Conservation (phyloP, 805 yeast species). For the Wickerhamomyces tratensis region DNA sequence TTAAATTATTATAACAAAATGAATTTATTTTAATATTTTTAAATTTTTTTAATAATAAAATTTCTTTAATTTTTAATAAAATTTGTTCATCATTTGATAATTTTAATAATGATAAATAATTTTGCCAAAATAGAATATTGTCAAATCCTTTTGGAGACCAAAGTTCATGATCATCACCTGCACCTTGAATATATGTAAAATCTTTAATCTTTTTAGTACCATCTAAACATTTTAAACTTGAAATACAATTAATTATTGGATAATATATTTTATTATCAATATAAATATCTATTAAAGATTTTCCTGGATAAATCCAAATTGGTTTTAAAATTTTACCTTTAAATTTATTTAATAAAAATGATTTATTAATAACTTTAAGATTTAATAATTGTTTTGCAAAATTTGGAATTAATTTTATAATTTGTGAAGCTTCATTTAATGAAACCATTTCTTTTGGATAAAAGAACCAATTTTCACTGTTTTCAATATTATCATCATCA, state of each 20-base stretch:
- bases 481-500: background rate
- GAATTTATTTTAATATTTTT: too few species aligned
- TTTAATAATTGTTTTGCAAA: conserved; percentile 36
- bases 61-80: background rate
- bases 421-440: conserved; percentile 43
- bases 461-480: conserved; percentile 23
- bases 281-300: conserved; percentile 18
- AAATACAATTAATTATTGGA: conserved; percentile 47
- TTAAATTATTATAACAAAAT: too few species aligned
- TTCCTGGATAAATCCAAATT: conserved; percentile 58
- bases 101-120: conserved; percentile 21
- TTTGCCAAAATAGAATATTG: conserved; percentile 40
- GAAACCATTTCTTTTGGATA: conserved; percentile 49
- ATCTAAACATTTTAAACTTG: conserved; percentile 53
- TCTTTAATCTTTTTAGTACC: conserved; percentile 32
- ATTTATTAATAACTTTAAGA: conserved; percentile 29
- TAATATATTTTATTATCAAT: conserved; percentile 13
- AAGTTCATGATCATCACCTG: conserved; percentile 88
- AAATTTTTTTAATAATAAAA: too few species aligned
- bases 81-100: conserved; percentile 21
- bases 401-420: conserved; percentile 33
- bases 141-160: conserved; percentile 44
- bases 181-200: conserved; percentile 75
- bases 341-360: conserved; percentile 21
- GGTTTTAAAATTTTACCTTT: conserved; percentile 49